Evolutionary conservation across 352 stramenopile species (phyloP), one percentile per base, ranked within the genome.

Genomic region (Phytophthora kernoviae): DNA sequence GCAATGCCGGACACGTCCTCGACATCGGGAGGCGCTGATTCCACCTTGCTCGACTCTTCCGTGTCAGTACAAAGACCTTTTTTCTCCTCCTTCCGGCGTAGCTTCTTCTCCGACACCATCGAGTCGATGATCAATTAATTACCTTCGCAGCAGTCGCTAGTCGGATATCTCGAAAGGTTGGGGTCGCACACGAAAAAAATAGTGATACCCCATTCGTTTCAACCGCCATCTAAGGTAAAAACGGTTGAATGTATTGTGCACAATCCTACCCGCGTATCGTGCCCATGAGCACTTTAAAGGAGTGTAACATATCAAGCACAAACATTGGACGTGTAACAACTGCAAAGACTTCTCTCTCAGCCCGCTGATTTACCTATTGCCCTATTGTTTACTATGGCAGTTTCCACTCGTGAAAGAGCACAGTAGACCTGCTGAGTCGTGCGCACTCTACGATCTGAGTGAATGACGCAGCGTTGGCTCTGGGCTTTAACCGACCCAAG

Each of bases 401-500:
- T 58, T 40, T 85, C 70, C 21, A 89, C 79, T 4, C 77, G 81
- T 12, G 69, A 86, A 8, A 60, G n/a, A n/a, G 55, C 11, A 75
- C 67, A 3, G 69, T 77, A 1, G 69, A 87, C 42, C 64, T 91
- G n/a, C 56, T 91, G 52, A 86, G 79, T 70, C 44, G 75, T 6
- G 76, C 79, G 41, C 89, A 91, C 63, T 84, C 81, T 17, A 81
- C 73, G 9, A 82, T 91, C 34, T 73, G 75, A n/a, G 62, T 85
- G 22, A 32, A 58, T 18, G 81, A 91, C 37, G 63, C 65, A 0
- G 53, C 65, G 3, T 27, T 78, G 15, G 81, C 79, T 0, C 58
- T 91, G 4, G 81, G 79, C 1, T 91, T 89, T 39, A 37, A 54
- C 5, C 67, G 83, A 41, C 61, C 79, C 41, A 49, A 75, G n/a